Conservation (phyloP, 257 asterid genomes). For the Solanum dulcamara region DNA sequence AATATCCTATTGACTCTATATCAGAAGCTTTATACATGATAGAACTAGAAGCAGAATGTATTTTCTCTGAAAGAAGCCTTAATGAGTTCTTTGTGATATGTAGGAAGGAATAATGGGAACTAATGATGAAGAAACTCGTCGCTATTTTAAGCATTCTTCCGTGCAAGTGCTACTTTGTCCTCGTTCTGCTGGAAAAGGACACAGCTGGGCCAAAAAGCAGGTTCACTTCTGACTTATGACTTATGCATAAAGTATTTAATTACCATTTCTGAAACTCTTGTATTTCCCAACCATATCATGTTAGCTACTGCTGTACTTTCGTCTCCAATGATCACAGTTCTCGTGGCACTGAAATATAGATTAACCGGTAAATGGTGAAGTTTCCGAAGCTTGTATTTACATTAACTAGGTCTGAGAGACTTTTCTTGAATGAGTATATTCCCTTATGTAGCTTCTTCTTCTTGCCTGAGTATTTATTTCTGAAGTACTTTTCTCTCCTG, state of each 20-base stretch:
- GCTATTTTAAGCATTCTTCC: constrained; percentile 81
- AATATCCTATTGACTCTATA: not conserved
- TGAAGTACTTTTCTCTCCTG: not conserved
- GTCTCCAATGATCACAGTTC: not conserved
- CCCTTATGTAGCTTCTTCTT: not conserved
- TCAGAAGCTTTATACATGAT: not conserved
- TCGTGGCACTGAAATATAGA: not conserved
- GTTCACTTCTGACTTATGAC: constrained; percentile 4
- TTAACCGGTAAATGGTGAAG: not conserved
- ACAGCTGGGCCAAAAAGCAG: constrained; percentile 66
- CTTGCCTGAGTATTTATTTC: not conserved
- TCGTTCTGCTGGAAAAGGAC: constrained; percentile 66
- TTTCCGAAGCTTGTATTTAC: not conserved
- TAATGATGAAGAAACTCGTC: constrained; percentile 82
- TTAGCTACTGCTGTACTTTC: not conserved
- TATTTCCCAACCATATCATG: not conserved
- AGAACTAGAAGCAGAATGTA: not conserved
- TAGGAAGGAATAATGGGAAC: constrained; percentile 85
- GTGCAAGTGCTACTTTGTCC: constrained; percentile 83
- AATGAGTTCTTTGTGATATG: constrained; percentile 5
- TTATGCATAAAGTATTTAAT: not conserved
- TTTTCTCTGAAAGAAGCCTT: not conserved
- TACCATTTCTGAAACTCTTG: not conserved
- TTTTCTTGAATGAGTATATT: not conserved
- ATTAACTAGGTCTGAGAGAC: not conserved